A percentile compares a stretch with the other conserved stretches of the same genome.
Evolutionary conservation across 371 early-diverging fungal species (phyloP).

Genomic region (Rhizomucor pusillus): DNA sequence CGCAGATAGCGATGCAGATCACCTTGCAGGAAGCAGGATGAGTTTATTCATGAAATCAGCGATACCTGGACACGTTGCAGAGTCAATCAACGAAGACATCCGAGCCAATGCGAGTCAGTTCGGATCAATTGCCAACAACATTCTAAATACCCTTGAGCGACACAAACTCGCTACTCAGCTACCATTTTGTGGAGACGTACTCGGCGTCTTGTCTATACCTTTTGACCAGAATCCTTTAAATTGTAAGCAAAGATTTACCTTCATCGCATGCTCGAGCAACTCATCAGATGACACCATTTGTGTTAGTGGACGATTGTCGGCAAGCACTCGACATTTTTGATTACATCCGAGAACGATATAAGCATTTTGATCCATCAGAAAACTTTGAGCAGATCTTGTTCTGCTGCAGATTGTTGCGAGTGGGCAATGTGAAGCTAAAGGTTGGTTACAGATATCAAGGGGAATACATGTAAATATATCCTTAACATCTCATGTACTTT

Average conservation of each 20-base stretch:
- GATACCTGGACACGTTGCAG: too few relatives aligned
- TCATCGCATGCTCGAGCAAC: neutral
- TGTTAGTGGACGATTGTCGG: constrained; percentile 35
- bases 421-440: constrained; percentile 29
- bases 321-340: constrained; percentile 50
- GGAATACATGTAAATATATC: neutral
- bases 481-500: neutral
- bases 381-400: constrained; percentile 43
- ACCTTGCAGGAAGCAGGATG: neutral
- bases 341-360: constrained; percentile 37
- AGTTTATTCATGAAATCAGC: constrained; percentile 8
- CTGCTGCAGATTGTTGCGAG: constrained; percentile 33
- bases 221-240: constrained; percentile 28
- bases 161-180: constrained; percentile 37
- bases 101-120: constrained; percentile 6
- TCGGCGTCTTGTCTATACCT: constrained; percentile 31
- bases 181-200: constrained; percentile 33
- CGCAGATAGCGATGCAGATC: constrained; percentile 2
- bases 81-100: constrained; percentile 12
- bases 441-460: constrained; percentile 14
- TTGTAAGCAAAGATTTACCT: constrained; percentile 15
- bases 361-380: constrained; percentile 35
- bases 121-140: constrained; percentile 10
- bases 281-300: neutral
- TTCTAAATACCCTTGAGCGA: constrained; percentile 28